These are phyloP conservation scores for Mikania micrantha DNA, from an alignment of 129 eudicot genomes.

Conservation along the genomic window DNA sequence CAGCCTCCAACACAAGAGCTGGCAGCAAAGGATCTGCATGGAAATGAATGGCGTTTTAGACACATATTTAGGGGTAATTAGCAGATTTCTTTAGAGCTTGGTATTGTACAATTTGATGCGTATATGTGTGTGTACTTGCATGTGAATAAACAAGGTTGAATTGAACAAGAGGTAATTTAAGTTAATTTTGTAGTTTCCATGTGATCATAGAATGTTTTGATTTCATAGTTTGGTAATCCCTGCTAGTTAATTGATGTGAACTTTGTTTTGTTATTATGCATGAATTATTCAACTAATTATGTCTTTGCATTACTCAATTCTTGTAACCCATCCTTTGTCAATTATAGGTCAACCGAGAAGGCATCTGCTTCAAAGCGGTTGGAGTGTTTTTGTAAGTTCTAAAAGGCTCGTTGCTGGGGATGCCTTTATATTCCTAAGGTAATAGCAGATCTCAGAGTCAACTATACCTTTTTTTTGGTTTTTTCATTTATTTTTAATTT, in stretches of 20 bases:
- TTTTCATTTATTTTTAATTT: background rate
- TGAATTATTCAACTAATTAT: background rate
- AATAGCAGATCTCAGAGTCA: background rate
- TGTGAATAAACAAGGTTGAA: background rate
- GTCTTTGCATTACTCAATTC: background rate
- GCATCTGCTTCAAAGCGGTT: slow-evolving; percentile 93
- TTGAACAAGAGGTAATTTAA: background rate
- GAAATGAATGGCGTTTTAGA: slow-evolving; percentile 72
- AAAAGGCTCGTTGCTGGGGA: slow-evolving; percentile 97
- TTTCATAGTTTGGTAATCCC: background rate
- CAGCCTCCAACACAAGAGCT: slow-evolving; percentile 95
- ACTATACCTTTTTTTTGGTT: background rate
- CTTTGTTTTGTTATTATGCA: background rate
- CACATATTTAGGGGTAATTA: slow-evolving; percentile 82
- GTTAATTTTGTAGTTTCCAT: background rate
- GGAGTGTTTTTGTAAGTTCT: slow-evolving; percentile 98
- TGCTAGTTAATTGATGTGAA: background rate
- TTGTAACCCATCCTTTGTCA: slow-evolving; percentile 7
- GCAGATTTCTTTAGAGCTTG: background rate
- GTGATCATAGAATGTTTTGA: background rate
- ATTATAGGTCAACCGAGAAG: slow-evolving; percentile 85
- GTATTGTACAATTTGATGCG: background rate
- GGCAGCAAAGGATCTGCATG: slow-evolving; percentile 83
- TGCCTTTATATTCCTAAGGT: slow-evolving; percentile 92
- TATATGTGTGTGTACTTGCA: background rate